phyloP scores from a whole-genome alignment of 2,329 filamentous ascomycete genomes.

The Metarhizium robertsii region DNA sequence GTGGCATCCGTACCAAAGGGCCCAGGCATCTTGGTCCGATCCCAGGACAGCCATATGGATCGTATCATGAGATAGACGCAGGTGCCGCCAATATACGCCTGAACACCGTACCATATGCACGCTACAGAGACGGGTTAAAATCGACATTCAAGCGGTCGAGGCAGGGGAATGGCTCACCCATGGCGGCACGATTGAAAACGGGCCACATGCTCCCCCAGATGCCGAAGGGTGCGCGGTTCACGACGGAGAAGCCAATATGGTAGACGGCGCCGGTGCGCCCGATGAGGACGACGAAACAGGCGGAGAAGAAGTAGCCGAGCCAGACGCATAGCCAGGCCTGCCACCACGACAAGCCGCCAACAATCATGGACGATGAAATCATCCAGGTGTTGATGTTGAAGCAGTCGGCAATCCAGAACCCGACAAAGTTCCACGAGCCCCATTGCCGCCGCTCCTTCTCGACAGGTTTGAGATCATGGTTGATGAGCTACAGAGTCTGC shows the following conservation, averaged over 20 bases:
- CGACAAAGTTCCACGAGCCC: slow-evolving; percentile 81
- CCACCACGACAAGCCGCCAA: slow-evolving; percentile 77
- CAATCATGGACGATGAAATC: slow-evolving; percentile 79
- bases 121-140: slow-evolving; percentile 29
- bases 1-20: slow-evolving; percentile 56
- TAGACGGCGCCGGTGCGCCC: slow-evolving; percentile 80
- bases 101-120: slow-evolving; percentile 82
- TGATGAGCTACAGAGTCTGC: slow-evolving; percentile 53
- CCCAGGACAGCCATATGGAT: slow-evolving; percentile 67
- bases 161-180: slow-evolving; percentile 36
- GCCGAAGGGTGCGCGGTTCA: slow-evolving; percentile 69
- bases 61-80: slow-evolving; percentile 87
- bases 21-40: slow-evolving; percentile 53
- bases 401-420: slow-evolving; percentile 77
- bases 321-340: slow-evolving; percentile 82
- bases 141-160: neutral
- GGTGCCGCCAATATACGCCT: slow-evolving; percentile 73
- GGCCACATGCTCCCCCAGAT: slow-evolving; percentile 88
- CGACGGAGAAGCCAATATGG: slow-evolving; percentile 83
- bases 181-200: slow-evolving; percentile 78
- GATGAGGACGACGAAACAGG: slow-evolving; percentile 64
- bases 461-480: slow-evolving; percentile 73
- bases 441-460: slow-evolving; percentile 74
- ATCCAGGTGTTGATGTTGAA: slow-evolving; percentile 94
- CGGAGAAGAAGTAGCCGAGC: slow-evolving; percentile 74